Evolutionary conservation across 768 basidiomycete genomes (phyloP).

Genomic region (Mycena vitilis): DNA sequence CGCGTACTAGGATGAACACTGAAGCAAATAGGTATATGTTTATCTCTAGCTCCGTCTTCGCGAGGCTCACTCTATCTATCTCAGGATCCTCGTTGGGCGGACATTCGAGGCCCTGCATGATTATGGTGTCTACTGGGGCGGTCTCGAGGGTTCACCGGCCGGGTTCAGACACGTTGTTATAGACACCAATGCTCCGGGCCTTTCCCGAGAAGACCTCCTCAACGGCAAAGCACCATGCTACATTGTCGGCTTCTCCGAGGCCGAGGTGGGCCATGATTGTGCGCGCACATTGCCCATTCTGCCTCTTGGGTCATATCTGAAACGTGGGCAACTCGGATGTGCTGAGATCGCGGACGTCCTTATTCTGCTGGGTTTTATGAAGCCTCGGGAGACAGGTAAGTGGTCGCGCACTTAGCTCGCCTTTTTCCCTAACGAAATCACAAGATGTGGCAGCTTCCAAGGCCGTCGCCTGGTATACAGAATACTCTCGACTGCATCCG

Average conservation of each 20-base stretch:
- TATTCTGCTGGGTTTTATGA: background rate
- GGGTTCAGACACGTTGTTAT: constrained; percentile 8
- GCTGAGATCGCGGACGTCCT: background rate
- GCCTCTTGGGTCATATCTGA: background rate
- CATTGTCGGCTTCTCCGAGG: constrained; percentile 21
- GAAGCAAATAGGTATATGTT: constrained; percentile 9
- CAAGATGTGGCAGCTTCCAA: background rate
- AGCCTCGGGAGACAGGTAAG: background rate
- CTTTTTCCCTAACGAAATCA: background rate
- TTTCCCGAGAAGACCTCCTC: background rate
- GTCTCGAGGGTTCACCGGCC: background rate
- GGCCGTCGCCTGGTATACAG: constrained; percentile 19
- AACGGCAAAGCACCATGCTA: constrained; percentile 20
- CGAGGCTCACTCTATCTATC: too few relatives aligned
- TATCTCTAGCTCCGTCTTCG: too few relatives aligned
- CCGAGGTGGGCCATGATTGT: constrained; percentile 4
- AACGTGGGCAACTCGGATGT: background rate
- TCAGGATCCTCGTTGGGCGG: constrained; percentile 14
- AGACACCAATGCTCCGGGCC: constrained; percentile 5
- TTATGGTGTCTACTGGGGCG: background rate
- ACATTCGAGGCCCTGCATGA: constrained; percentile 20
- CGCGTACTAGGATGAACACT: constrained; percentile 2
- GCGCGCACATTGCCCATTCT: constrained; percentile 16
- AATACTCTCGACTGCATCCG: constrained; percentile 17
- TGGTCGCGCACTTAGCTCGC: background rate